Conservation (phyloP, 2,329 filamentous ascomycete genomes). For the Aspergillus sp. region DNA sequence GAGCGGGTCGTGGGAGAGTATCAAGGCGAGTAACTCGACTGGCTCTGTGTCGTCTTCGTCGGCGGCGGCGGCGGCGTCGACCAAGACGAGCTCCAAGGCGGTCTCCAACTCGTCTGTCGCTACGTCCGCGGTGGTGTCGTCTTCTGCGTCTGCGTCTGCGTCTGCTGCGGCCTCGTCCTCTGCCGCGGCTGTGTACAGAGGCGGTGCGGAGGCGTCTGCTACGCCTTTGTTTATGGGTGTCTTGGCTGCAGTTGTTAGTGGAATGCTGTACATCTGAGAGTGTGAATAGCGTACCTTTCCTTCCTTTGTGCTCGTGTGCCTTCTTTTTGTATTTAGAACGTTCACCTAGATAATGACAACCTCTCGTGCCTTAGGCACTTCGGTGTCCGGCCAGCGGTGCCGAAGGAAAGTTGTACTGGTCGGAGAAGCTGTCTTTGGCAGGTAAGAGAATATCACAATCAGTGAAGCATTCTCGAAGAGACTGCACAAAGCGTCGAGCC, state of each 20-base stretch:
- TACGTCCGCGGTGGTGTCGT: neutral
- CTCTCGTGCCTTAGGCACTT: neutral
- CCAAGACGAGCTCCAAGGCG: neutral
- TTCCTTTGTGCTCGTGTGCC: neutral
- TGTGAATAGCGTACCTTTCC: neutral
- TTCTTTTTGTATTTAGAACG: neutral
- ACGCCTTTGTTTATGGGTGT: neutral
- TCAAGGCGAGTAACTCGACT: neutral
- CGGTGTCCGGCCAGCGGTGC: neutral
- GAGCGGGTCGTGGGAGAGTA: constrained; percentile 3
- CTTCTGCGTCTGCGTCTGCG: neutral
- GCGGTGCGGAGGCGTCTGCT: neutral
- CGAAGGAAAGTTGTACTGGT: constrained; percentile 3
- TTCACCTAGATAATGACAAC: neutral
- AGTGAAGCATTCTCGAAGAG: neutral
- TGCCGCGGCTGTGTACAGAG: neutral
- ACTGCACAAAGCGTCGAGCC: neutral
- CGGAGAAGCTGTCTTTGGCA: constrained; percentile 3
- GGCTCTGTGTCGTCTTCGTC: neutral
- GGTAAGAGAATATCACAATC: constrained; percentile 2
- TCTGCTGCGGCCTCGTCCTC: neutral
- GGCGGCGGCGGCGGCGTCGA: neutral
- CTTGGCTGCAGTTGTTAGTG: neutral
- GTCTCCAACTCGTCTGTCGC: neutral
- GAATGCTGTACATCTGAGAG: neutral